phyloP scores from a whole-genome alignment of 768 basidiomycete genomes.

The Pleurotus tuber-regium region DNA sequence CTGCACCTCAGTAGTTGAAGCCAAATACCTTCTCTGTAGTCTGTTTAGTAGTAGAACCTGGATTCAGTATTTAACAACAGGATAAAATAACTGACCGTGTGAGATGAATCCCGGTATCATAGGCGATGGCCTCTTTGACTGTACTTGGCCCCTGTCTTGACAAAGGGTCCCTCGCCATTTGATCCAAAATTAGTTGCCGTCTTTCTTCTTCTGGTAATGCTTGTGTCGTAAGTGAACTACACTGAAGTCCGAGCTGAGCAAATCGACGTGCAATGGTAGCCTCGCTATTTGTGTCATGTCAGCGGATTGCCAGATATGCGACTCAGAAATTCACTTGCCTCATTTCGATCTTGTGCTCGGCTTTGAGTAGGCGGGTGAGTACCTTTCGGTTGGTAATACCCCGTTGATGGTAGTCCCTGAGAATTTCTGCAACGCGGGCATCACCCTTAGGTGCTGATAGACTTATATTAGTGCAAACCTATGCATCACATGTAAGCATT shows the following conservation, averaged over 20 bases:
- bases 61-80: no score
- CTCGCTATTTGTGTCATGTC: slow-evolving; percentile 17
- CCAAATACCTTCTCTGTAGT: no score
- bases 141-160: slow-evolving; percentile 24
- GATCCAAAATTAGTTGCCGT: slow-evolving; percentile 29
- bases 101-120: slow-evolving; percentile 30
- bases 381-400: slow-evolving; percentile 23
- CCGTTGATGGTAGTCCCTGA: slow-evolving; percentile 23
- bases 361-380: slow-evolving; percentile 22
- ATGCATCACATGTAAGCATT: background rate
- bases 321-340: slow-evolving; percentile 21
- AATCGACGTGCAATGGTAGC: slow-evolving; percentile 26
- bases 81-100: slow-evolving; percentile 17
- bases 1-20: no score
- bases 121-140: slow-evolving; percentile 27
- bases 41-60: no score
- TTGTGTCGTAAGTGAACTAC: slow-evolving; percentile 26
- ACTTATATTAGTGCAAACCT: background rate
- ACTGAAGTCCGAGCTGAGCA: slow-evolving; percentile 26
- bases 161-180: slow-evolving; percentile 31
- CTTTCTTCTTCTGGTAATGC: slow-evolving; percentile 26
- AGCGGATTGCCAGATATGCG: background rate
- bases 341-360: slow-evolving; percentile 26
- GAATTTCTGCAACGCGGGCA: slow-evolving; percentile 13
- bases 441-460: slow-evolving; percentile 23